phyloP scores from a whole-genome alignment of 768 basidiomycete genomes.

The Stropharia rugosoannulata region DNA sequence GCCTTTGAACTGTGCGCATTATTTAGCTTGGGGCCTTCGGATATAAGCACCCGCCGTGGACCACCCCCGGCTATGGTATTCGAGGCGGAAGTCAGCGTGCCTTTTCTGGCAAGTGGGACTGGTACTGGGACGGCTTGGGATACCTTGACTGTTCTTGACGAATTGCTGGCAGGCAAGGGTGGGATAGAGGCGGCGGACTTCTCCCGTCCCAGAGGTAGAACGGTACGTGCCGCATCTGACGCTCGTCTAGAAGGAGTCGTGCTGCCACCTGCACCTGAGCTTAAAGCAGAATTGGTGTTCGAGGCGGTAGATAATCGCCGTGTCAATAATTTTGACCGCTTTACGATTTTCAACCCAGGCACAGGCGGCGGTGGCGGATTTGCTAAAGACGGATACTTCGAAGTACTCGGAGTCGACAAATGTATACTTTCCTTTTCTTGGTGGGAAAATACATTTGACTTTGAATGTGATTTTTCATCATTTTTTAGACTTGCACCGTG shows the following conservation, averaged over 20 bases:
- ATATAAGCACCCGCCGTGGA: constrained; percentile 29
- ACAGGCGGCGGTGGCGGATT: constrained; percentile 35
- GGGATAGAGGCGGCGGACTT: neutral
- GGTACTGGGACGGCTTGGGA: neutral
- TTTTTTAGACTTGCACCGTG: neutral
- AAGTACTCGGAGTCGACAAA: constrained; percentile 19
- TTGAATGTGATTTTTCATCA: neutral
- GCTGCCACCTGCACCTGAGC: constrained; percentile 1
- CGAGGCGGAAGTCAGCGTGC: neutral
- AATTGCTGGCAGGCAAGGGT: neutral
- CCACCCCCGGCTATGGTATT: constrained; percentile 14
- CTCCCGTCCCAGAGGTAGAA: neutral
- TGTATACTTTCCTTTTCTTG: constrained; percentile 1
- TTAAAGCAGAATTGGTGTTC: neutral
- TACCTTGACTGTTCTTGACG: neutral
- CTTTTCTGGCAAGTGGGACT: neutral
- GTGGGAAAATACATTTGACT: neutral
- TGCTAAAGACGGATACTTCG: constrained; percentile 2
- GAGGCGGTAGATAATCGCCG: constrained; percentile 4
- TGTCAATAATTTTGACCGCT: constrained; percentile 25
- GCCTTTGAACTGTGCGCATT: constrained; percentile 11
- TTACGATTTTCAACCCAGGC: constrained; percentile 49
- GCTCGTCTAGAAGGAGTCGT: constrained; percentile 10
- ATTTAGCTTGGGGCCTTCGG: constrained; percentile 24
- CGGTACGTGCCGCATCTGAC: constrained; percentile 6